Percentiles rank a stretch among this genome's conserved stretches.
Conservation (phyloP, 768 basidiomycete species). For the Tricholoma terreum region DNA sequence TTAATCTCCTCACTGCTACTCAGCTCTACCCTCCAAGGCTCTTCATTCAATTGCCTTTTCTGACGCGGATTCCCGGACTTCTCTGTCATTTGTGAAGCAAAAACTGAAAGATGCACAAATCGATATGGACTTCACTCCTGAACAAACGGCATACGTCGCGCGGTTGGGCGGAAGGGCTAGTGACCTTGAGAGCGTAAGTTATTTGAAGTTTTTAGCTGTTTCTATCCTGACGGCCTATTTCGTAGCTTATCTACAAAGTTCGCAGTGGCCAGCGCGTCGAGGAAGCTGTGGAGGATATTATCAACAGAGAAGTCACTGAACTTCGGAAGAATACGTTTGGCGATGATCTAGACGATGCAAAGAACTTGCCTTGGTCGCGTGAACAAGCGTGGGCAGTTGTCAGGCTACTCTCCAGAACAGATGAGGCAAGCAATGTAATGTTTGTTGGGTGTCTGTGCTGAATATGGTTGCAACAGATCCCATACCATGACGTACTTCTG, state of each 20-base stretch:
- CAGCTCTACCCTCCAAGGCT: constrained; percentile 84
- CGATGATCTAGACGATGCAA: constrained; percentile 87
- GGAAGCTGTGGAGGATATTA: constrained; percentile 89
- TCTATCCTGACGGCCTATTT: neutral
- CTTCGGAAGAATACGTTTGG: constrained; percentile 91
- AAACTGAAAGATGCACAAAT: constrained; percentile 64
- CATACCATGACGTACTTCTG: constrained; percentile 78
- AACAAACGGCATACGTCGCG: constrained; percentile 59
- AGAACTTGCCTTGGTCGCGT: constrained; percentile 75
- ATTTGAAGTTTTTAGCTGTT: neutral
- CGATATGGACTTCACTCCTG: constrained; percentile 47
- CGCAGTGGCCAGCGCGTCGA: constrained; percentile 66
- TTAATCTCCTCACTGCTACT: neutral
- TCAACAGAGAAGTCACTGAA: constrained; percentile 74
- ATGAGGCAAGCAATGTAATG: constrained; percentile 50
- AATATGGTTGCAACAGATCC: constrained; percentile 43
- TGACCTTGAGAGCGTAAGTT: constrained; percentile 77
- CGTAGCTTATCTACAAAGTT: constrained; percentile 82
- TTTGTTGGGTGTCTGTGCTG: neutral
- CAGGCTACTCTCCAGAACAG: constrained; percentile 61
- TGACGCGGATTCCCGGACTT: constrained; percentile 81
- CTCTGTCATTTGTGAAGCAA: constrained; percentile 76
- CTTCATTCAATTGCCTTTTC: constrained; percentile 73
- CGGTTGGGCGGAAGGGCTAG: constrained; percentile 88
- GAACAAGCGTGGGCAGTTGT: constrained; percentile 89